Evolutionary conservation across 257 asterid species (phyloP), one percentile per base, ranked within the genome.

Genomic region (Ocimum tenuiflorum): DNA sequence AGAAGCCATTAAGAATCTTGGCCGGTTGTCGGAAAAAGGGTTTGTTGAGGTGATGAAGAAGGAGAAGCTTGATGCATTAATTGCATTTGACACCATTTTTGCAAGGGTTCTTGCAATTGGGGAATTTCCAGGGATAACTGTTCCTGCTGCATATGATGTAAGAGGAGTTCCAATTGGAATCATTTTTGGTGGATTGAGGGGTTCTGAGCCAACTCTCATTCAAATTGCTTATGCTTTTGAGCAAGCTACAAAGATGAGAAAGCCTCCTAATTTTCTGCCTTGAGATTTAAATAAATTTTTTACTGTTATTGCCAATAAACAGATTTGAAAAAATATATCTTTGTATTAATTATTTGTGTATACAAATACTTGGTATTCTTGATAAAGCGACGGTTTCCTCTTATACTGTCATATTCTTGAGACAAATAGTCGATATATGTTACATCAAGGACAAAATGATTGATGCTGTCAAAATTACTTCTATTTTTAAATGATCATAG

Each of bases 131-230:
- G 95, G 67, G 35, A 74, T 87, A 19, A 78, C 81, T 0, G 77
- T 87, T 12, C 96, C 96, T 1, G 91, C 88, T 3, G 89, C 85
- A 7, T 89, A 87, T 47, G 85, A 72, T 62, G 29, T 29, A 6
- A 75, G 80, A 49, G 94, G 88, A 38, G 75, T 87, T 83, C 94
- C 94, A 0, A 73, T 83, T 56, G 95, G 96, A 8, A 72, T 86
- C n/a, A 70, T 80, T 57, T 87, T 89, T 42, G 83, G 94, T 18
- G 95, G 95, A 12, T 47, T 83, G 27, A 81, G 65, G 61, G 94
- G 94, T 6, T 50, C 66, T 27, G 89, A 89, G 52, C 85, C 84
- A 6, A 77, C 64, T 49, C 73, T 89, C 14, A 86, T 86, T 7
- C 87, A 86, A 64, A 48, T 82, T 61, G 62, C 90, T 1, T 86